Evolutionary conservation across 2,329 filamentous ascomycete species (phyloP).

Genomic region (Aspergillus sp.): DNA sequence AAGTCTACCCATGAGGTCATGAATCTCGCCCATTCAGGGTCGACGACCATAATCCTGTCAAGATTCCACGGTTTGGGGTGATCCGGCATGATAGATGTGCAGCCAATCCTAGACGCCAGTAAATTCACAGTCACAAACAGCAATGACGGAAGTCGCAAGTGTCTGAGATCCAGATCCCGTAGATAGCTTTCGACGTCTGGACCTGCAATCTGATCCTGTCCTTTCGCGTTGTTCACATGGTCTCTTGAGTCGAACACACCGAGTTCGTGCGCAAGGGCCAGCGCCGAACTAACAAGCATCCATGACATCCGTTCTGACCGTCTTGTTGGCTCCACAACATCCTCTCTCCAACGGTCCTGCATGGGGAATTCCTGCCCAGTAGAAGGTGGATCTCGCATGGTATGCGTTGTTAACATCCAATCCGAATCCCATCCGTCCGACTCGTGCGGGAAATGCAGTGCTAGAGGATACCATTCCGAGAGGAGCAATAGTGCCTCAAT

Average conservation of each 20-base stretch:
- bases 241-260: conserved; percentile 44
- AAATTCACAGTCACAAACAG: conserved; percentile 49
- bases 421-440: conserved; percentile 56
- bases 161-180: conserved; percentile 23
- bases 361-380: conserved; percentile 30
- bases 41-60: conserved; percentile 32
- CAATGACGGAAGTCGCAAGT: conserved; percentile 32
- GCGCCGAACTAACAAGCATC: conserved; percentile 55
- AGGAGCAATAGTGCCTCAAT: conserved; percentile 54
- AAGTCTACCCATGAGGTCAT: conserved; percentile 46
- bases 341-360: conserved; percentile 49
- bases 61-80: conserved; percentile 27
- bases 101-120: conserved; percentile 47
- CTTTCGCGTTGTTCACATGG: conserved; percentile 19
- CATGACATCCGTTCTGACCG: conserved; percentile 58
- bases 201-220: not conserved
- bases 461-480: conserved; percentile 55
- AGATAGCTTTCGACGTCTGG: conserved; percentile 18
- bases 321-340: conserved; percentile 53
- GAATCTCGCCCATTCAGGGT: conserved; percentile 44
- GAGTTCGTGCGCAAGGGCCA: conserved; percentile 53
- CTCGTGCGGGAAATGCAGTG: conserved; percentile 53
- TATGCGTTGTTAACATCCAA: conserved; percentile 44
- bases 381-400: conserved; percentile 38
- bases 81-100: conserved; percentile 46